Percentiles rank a stretch among this genome's conserved stretches.
Conservation (phyloP, 176 grass and related monocot species). For the Thinopyrum elongatum region DNA sequence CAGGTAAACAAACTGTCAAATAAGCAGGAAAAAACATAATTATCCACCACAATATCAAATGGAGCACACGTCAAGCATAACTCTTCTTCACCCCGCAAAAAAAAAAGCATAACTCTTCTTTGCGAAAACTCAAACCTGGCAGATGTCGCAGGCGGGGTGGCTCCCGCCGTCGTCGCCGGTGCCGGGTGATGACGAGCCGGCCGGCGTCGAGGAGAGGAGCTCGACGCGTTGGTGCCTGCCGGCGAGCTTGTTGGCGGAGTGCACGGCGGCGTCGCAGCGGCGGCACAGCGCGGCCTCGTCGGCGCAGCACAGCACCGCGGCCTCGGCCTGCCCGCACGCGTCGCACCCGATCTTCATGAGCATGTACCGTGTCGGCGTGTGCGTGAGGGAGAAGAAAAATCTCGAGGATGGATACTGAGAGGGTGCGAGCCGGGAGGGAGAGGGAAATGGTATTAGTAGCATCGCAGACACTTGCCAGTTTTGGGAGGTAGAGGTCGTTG, state of each 20-base stretch:
- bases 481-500: background rate
- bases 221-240: conserved; percentile 67
- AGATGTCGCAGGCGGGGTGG: conserved; percentile 63
- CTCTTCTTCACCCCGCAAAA: too few species aligned
- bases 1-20: too few species aligned
- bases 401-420: background rate
- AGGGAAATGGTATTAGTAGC: background rate
- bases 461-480: background rate
- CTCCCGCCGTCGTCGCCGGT: background rate
- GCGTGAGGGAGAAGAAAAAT: background rate
- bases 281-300: conserved; percentile 82
- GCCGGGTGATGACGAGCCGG: background rate
- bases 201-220: conserved; percentile 32
- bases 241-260: conserved; percentile 89
- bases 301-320: conserved; percentile 74
- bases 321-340: conserved; percentile 65
- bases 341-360: conserved; percentile 82
- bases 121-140: conserved; percentile 44
- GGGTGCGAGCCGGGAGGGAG: background rate
- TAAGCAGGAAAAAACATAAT: too few species aligned
- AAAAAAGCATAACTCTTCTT: too few species aligned
- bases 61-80: too few species aligned
- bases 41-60: too few species aligned
- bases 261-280: conserved; percentile 66
- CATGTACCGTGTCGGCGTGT: background rate